A percentile compares a stretch with the other conserved stretches of the same genome.
These are phyloP conservation scores for Hirsutella minnesotensis DNA, from an alignment of 2,329 filamentous ascomycete species.

Conservation along the genomic window DNA sequence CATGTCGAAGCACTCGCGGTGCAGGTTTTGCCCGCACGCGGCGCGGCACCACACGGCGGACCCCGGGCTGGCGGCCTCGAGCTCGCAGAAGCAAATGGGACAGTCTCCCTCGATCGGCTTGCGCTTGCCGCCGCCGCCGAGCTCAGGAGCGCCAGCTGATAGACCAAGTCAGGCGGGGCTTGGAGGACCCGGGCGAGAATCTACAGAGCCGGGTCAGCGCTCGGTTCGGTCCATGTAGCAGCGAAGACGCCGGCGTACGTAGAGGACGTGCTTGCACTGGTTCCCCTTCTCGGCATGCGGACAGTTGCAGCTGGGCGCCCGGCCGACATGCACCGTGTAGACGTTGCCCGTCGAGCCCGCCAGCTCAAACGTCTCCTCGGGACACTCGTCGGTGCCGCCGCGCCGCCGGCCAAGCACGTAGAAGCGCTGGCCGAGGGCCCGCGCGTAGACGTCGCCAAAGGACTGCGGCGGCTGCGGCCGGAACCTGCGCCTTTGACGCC, in stretches of 20 bases:
- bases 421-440: conserved; percentile 31
- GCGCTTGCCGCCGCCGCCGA: conserved; percentile 33
- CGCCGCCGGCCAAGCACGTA: conserved; percentile 31
- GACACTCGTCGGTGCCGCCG: conserved; percentile 21
- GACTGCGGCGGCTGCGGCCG: conserved; percentile 19
- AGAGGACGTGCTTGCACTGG: conserved; percentile 56
- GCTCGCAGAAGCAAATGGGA: conserved; percentile 43
- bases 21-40: conserved; percentile 43
- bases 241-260: conserved; percentile 22
- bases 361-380: conserved; percentile 43
- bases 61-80: conserved; percentile 23
- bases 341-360: conserved; percentile 56
- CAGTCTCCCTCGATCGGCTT: conserved; percentile 42
- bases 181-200: conserved; percentile 48
- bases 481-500: conserved; percentile 12
- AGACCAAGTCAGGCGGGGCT: conserved; percentile 41
- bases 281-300: conserved; percentile 40
- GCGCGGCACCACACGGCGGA: conserved; percentile 38
- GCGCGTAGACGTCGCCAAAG: conserved; percentile 24
- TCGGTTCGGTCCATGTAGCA: too few species aligned
- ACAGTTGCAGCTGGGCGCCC: conserved; percentile 42
- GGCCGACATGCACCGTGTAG: conserved; percentile 43
- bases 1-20: conserved; percentile 39
- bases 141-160: conserved; percentile 49
- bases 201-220: conserved; percentile 14